Base-by-base conservation (phyloP, 441 rosid species). In the Brassica balearica region DNA sequence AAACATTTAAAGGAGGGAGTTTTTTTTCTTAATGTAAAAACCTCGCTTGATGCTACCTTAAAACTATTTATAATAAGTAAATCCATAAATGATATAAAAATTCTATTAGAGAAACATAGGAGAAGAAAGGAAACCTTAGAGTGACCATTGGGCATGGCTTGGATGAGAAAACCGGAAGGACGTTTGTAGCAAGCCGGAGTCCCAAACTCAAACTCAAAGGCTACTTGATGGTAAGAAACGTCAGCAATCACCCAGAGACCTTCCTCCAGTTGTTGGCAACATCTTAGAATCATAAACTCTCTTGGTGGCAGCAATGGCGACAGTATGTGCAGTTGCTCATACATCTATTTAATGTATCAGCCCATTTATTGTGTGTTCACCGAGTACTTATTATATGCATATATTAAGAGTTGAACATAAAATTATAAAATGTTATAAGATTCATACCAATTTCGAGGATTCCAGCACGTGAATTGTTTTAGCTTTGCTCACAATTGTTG, bases 131-230 rank as follows among this genome's bases (percentile, higher is more conserved):
- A 9, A 32, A 91, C 97, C 86, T 83, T 84, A 59, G 86, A 87
- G 75, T 23, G 75, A 20, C 87, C 91, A 79, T 86, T 69, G 15
- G 88, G 75, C 87, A 87, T 73, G 12, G 84, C 91, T 66, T 86
- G 87, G 55, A 91, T 91, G 87, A 91, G 79, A 66, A 88, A 86
- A 61, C 97, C 97, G 2, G 97, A 90, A 70, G 97, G 97, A 69
- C 90, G 89, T 84, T 77, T 90, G 89, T 87, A 85, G 38, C 79
- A 71, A 74, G 41, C 46, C 19, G 36, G 64, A 60, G 17, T 20
- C 27, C 64, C 19, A 6, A 36, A 46, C 17, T 17, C 38, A 32
- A 34, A 53, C 17, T 74, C 79, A 58, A 70, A 2, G 55, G 82
- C 78, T 64, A 34, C 38, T 75, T 73, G 69, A 63, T 84, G 77